Conservation (phyloP, 352 stramenopile species). For the Globisporangium spinosum region DNA sequence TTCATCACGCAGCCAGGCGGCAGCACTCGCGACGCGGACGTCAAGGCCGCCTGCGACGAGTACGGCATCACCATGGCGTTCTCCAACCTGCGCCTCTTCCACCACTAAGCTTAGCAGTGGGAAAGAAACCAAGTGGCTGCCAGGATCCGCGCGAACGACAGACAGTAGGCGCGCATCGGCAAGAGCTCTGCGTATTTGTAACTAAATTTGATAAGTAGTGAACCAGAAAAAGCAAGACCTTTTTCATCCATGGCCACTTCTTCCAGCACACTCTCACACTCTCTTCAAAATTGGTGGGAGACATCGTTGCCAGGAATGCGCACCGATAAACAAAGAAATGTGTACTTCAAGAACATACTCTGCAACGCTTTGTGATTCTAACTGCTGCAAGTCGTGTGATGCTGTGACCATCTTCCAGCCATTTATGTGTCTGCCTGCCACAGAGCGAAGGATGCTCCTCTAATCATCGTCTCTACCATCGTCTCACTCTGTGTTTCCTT, state of each 20-base stretch:
- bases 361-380: not conserved
- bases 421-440: not conserved
- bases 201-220: constrained; percentile 4
- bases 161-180: not conserved
- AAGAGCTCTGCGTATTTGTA: constrained; percentile 2
- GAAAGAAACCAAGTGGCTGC: not conserved
- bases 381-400: not conserved
- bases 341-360: not conserved
- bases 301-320: not conserved
- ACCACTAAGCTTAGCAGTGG: constrained; percentile 89
- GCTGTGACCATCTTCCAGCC: not conserved
- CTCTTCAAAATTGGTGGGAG: not conserved
- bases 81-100: constrained; percentile 97
- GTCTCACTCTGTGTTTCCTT: not conserved
- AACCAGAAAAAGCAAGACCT: not conserved
- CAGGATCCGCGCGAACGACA: not conserved
- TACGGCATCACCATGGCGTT: constrained; percentile 99
- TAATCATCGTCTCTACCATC: not conserved
- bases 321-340: not conserved
- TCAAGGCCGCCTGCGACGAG: constrained; percentile 94
- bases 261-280: not conserved
- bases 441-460: not conserved
- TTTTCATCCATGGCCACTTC: not conserved
- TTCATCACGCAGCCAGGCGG: constrained; percentile 96
- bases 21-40: constrained; percentile 87